Percentiles rank a stretch among this genome's conserved stretches.
These are phyloP conservation scores for Pseudocercospora musae DNA, from an alignment of 2,329 filamentous ascomycete genomes.

Conservation along the genomic window DNA sequence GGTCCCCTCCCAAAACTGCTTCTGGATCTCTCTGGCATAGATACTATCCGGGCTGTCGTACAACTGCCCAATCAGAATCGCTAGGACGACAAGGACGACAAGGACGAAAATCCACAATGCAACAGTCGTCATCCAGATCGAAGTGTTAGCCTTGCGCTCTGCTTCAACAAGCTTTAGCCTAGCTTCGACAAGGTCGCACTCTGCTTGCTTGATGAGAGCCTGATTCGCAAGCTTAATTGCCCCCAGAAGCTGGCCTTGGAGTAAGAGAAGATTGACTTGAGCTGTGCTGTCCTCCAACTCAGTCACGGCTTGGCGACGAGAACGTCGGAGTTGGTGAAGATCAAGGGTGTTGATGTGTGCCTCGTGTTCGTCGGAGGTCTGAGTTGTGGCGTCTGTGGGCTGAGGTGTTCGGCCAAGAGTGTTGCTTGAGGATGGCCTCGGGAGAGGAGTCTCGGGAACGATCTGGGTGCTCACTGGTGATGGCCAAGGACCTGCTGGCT, in stretches of 20 bases:
- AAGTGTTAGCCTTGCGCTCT: background rate
- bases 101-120: background rate
- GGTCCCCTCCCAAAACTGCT: background rate
- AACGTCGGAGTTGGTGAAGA: background rate
- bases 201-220: background rate
- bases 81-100: no score
- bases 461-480: constrained; percentile 11
- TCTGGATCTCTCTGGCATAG: background rate
- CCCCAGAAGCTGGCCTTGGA: background rate
- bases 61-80: background rate
- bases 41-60: background rate
- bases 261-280: background rate
- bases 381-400: background rate
- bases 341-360: background rate
- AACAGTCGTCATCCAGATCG: background rate
- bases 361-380: background rate
- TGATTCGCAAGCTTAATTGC: background rate
- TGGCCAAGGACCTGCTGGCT: background rate
- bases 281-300: constrained; percentile 8
- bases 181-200: background rate
- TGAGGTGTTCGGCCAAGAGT: background rate
- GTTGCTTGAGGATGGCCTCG: no score
- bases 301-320: background rate
- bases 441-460: constrained; percentile 4
- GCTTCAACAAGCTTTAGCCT: background rate